Conservation (phyloP, 805 yeast genomes). For the Saturnispora hagleri region DNA sequence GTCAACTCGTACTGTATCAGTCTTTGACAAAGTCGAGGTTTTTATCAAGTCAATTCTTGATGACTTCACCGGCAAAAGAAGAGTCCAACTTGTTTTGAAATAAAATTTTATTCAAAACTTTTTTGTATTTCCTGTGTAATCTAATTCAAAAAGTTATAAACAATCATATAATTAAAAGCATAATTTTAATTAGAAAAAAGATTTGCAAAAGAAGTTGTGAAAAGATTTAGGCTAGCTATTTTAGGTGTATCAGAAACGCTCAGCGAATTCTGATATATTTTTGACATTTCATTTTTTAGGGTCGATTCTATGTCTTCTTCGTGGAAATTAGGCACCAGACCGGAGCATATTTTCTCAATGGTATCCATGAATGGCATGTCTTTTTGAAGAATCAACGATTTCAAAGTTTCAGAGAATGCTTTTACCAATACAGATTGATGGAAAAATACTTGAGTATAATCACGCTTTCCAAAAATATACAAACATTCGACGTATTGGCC, state of each 20-base stretch:
- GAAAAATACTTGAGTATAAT: conserved; percentile 1
- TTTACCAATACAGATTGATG: not conserved
- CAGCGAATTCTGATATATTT: not conserved
- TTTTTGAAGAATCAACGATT: not conserved
- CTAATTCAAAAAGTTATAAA: not conserved
- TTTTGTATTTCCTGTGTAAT: not conserved
- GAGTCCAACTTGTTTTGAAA: conserved; percentile 63
- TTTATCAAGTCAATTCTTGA: conserved; percentile 76
- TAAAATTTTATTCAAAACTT: conserved; percentile 16
- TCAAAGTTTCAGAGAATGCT: conserved; percentile 3
- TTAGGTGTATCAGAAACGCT: not conserved
- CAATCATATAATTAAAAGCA: not conserved
- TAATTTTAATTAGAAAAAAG: not conserved
- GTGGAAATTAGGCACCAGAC: not conserved
- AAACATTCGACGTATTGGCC: not conserved
- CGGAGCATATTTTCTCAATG: not conserved
- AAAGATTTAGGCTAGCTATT: conserved; percentile 3
- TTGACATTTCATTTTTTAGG: not conserved
- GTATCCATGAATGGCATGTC: not conserved
- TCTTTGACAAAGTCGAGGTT: conserved; percentile 82
- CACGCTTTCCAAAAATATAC: conserved; percentile 1
- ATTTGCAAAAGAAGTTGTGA: conserved; percentile 1
- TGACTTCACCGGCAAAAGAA: conserved; percentile 85
- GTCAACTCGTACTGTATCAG: conserved; percentile 34
- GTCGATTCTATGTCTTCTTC: not conserved